These are phyloP conservation scores for Boletellus ananas DNA, from an alignment of 768 basidiomycete species.

Conservation along the genomic window DNA sequence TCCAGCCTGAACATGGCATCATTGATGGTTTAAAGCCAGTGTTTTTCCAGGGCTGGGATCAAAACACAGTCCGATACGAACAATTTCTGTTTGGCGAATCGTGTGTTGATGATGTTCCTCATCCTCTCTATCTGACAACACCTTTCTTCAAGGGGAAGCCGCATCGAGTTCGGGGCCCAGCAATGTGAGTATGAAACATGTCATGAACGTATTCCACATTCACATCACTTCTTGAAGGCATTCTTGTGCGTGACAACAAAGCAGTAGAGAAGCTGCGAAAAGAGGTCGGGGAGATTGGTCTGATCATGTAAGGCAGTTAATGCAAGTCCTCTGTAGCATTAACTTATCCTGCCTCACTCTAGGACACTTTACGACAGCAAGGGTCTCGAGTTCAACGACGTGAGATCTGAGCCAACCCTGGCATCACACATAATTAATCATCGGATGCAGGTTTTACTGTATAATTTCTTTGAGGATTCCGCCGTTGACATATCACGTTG, in stretches of 20 bases:
- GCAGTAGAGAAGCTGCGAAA: slow-evolving; percentile 45
- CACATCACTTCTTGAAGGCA: slow-evolving; percentile 40
- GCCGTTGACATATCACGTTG: slow-evolving; percentile 48
- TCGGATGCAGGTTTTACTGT: slow-evolving; percentile 51
- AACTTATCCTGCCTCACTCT: not conserved
- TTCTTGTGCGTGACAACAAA: slow-evolving; percentile 61
- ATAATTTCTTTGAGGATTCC: slow-evolving; percentile 49
- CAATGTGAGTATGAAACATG: slow-evolving; percentile 46
- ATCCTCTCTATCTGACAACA: slow-evolving; percentile 5
- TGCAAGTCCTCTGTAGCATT: not conserved
- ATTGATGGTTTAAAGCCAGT: slow-evolving; percentile 54
- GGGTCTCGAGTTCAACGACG: slow-evolving; percentile 26
- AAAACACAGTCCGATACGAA: slow-evolving; percentile 42
- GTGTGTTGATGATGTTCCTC: slow-evolving; percentile 28
- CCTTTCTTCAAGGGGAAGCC: slow-evolving; percentile 35
- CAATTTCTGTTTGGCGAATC: slow-evolving; percentile 54
- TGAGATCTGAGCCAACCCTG: not conserved
- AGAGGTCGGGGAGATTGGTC: slow-evolving; percentile 56
- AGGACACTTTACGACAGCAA: slow-evolving; percentile 35
- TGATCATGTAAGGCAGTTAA: slow-evolving; percentile 47
- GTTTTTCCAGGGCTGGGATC: slow-evolving; percentile 50
- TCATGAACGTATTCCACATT: not conserved
- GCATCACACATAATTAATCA: not conserved
- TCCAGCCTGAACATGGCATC: slow-evolving; percentile 53
- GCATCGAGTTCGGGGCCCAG: slow-evolving; percentile 57